Conservation (phyloP, 495 filamentous ascomycete genomes). For the Trichodelitschia bisporula region DNA sequence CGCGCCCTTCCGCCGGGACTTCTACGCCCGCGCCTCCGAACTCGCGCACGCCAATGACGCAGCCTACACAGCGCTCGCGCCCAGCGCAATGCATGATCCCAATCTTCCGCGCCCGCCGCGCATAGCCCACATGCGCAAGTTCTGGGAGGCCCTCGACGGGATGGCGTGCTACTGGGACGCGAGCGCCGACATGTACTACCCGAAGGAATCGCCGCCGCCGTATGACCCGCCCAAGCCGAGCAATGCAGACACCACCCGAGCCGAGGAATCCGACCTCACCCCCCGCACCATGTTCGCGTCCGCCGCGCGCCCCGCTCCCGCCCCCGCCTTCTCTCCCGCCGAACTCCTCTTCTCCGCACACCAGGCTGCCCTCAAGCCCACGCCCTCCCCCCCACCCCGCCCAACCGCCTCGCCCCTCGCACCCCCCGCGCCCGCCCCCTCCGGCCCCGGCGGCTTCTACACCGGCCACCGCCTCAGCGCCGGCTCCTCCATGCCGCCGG, state of each 20-base stretch:
- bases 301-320: not conserved
- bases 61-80: conserved; percentile 25
- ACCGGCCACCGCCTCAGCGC: conserved; percentile 28
- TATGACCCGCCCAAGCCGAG: conserved; percentile 3
- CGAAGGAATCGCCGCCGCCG: conserved; percentile 1
- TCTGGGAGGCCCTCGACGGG: conserved; percentile 31
- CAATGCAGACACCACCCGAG: not conserved
- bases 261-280: not conserved
- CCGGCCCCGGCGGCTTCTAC: conserved; percentile 6
- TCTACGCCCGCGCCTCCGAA: conserved; percentile 23
- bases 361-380: not conserved
- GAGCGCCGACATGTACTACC: conserved; percentile 26
- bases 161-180: conserved; percentile 42
- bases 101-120: conserved; percentile 13
- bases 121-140: conserved; percentile 30
- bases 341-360: not conserved
- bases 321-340: not conserved
- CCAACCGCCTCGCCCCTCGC: not conserved
- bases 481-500: conserved; percentile 50
- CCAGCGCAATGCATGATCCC: conserved; percentile 18
- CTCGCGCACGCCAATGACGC: conserved; percentile 29
- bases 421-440: not conserved
- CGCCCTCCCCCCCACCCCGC: not conserved
- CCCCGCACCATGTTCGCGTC: not conserved
- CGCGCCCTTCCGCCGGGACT: conserved; percentile 23